These are phyloP conservation scores for Aspergillus japonicus DNA, from an alignment of 2,329 filamentous ascomycete genomes.

Conservation along the genomic window DNA sequence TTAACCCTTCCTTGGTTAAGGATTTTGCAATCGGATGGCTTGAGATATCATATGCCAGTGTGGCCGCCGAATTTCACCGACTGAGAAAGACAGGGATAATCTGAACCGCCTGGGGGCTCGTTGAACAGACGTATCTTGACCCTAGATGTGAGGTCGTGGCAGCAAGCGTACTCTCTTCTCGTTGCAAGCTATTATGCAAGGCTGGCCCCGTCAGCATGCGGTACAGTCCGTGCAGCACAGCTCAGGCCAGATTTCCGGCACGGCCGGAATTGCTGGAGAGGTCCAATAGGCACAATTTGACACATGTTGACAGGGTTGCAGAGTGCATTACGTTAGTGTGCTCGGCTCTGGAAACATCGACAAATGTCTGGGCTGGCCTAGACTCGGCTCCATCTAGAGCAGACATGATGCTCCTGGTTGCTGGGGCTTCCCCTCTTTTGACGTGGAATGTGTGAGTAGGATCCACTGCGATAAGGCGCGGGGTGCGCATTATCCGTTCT, in stretches of 20 bases:
- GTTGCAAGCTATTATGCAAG: not conserved
- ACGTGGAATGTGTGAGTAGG: not conserved
- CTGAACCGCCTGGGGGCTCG: too few relatives aligned
- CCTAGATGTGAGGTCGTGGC: not conserved
- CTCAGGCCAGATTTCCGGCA: not conserved
- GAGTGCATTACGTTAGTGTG: conserved; percentile 2
- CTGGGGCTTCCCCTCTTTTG: not conserved
- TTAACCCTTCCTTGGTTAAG: too few relatives aligned
- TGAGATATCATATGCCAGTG: too few relatives aligned
- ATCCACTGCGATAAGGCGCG: not conserved
- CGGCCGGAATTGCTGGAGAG: not conserved
- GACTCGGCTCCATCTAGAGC: not conserved
- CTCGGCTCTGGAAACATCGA: conserved; percentile 2
- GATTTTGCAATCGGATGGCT: too few relatives aligned
- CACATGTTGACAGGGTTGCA: not conserved
- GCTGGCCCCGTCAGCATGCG: not conserved
- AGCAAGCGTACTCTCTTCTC: not conserved
- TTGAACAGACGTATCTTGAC: not conserved
- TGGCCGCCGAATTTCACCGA: too few relatives aligned
- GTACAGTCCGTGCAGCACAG: not conserved
- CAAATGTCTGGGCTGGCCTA: conserved; percentile 6
- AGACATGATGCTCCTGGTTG: not conserved
- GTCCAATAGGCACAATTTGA: not conserved
- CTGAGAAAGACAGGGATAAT: too few relatives aligned
- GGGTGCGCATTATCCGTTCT: not conserved